Conservation (phyloP, 148 eudicot species). For the Camellia japonica region DNA sequence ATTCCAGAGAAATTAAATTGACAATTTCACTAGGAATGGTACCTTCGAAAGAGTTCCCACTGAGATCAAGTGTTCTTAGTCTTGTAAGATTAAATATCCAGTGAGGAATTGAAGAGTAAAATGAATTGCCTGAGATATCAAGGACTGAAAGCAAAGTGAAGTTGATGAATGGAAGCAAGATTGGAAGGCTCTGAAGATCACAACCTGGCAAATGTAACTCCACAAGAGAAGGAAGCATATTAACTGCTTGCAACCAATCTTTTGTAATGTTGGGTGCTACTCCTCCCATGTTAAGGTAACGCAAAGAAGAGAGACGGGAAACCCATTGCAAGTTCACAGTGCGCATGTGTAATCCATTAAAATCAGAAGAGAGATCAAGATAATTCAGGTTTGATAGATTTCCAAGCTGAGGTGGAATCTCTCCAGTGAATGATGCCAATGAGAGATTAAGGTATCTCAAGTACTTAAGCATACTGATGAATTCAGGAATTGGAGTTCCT, state of each 20-base stretch:
- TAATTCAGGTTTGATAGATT: not conserved
- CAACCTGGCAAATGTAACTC: not conserved
- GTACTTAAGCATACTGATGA: conserved; percentile 17
- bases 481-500: conserved; percentile 18
- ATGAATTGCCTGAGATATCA: not conserved
- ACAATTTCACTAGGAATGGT: not conserved
- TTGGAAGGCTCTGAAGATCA: not conserved
- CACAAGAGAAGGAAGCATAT: not conserved
- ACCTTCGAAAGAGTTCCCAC: not conserved
- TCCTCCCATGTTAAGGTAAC: not conserved
- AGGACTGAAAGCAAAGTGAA: not conserved
- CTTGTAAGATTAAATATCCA: not conserved
- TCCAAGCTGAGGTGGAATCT: not conserved
- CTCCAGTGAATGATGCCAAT: not conserved
- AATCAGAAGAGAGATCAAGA: not conserved
- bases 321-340: not conserved
- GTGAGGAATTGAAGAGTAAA: not conserved
- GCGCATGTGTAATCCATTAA: not conserved
- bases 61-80: not conserved
- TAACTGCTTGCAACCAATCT: not conserved
- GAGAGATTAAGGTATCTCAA: conserved; percentile 21
- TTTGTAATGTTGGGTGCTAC: not conserved
- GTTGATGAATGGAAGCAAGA: not conserved
- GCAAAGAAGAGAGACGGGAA: not conserved
- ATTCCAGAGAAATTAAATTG: not conserved